Percentiles rank a stretch among this genome's conserved stretches.
These are phyloP conservation scores for Gynandropsis gynandra DNA, from an alignment of 345 rosid species.

Conservation along the genomic window DNA sequence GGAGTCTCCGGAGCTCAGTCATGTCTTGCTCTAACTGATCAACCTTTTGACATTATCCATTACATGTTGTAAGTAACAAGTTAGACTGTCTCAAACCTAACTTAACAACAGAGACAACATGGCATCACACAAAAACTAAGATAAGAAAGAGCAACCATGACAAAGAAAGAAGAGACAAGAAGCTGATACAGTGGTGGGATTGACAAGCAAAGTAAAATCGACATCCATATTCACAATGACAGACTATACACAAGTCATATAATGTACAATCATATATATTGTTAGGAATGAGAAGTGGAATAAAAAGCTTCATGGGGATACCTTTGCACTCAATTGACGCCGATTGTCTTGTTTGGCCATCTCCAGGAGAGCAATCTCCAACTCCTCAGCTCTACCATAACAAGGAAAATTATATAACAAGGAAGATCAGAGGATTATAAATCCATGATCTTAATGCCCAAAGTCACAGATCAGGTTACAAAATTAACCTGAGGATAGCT, in stretches of 20 bases:
- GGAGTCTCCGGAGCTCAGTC: slow-evolving; percentile 59
- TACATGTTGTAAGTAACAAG: slow-evolving; percentile 16
- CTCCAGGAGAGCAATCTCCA: slow-evolving; percentile 99
- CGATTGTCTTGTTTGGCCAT: slow-evolving; percentile 98
- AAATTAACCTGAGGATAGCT: slow-evolving; percentile 67
- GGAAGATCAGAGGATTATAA: not conserved
- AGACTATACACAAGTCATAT: not conserved
- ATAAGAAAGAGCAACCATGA: slow-evolving; percentile 1
- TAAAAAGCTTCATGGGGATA: slow-evolving; percentile 29
- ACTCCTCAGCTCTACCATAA: slow-evolving; percentile 81
- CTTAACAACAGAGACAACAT: not conserved
- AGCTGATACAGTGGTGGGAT: slow-evolving; percentile 10
- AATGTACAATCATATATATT: slow-evolving; percentile 6
- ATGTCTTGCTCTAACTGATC: slow-evolving; percentile 83
- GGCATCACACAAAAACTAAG: not conserved
- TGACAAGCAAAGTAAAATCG: slow-evolving; percentile 4
- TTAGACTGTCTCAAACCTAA: slow-evolving; percentile 17
- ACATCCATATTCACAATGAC: slow-evolving; percentile 9
- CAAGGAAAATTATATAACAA: slow-evolving; percentile 15
- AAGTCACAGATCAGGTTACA: slow-evolving; percentile 7
- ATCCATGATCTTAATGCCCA: not conserved
- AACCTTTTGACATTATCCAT: slow-evolving; percentile 46
- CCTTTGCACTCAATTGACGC: slow-evolving; percentile 92
- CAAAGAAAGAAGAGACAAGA: slow-evolving; percentile 7
- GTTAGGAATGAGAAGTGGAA: slow-evolving; percentile 8